phyloP scores from a whole-genome alignment of 2,329 filamentous ascomycete species.

The Cladosporium colombiae region DNA sequence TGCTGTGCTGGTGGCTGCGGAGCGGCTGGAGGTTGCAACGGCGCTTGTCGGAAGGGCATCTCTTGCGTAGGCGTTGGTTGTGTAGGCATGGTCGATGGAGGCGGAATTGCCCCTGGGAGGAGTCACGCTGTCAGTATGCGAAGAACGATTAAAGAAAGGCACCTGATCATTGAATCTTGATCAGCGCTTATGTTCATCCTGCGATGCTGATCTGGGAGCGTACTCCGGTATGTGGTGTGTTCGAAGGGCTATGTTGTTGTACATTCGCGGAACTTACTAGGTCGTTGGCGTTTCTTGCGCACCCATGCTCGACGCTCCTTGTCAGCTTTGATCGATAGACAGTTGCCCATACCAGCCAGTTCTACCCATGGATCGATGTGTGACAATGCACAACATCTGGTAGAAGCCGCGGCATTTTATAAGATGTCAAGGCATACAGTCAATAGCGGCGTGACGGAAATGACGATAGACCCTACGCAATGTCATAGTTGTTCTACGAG shows the following conservation, averaged over 20 bases:
- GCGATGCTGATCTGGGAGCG: not conserved
- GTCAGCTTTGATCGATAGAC: slow-evolving; percentile 7
- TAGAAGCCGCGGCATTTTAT: not conserved
- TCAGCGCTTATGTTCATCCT: not conserved
- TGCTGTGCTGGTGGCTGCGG: not conserved
- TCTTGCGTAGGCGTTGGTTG: not conserved
- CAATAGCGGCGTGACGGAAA: not conserved
- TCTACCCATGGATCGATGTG: not conserved
- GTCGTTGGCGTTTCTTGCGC: slow-evolving; percentile 7
- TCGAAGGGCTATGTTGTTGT: not conserved
- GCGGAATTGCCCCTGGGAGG: not conserved
- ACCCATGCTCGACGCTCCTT: slow-evolving; percentile 5
- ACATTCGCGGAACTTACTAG: not conserved
- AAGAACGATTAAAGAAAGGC: not conserved
- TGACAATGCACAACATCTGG: not conserved
- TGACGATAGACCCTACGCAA: not conserved
- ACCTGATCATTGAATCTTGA: not conserved
- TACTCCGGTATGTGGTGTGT: not conserved
- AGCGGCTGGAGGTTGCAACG: not conserved
- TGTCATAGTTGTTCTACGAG: not conserved
- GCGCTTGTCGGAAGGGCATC: not conserved
- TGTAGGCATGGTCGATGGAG: not conserved
- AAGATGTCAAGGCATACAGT: not conserved
- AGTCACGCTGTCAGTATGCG: not conserved
- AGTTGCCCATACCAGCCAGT: slow-evolving; percentile 1